Percentiles rank a stretch among this genome's conserved stretches.
Evolutionary conservation across 2,329 filamentous ascomycete species (phyloP).

Genomic region (Gyromitra esculenta): DNA sequence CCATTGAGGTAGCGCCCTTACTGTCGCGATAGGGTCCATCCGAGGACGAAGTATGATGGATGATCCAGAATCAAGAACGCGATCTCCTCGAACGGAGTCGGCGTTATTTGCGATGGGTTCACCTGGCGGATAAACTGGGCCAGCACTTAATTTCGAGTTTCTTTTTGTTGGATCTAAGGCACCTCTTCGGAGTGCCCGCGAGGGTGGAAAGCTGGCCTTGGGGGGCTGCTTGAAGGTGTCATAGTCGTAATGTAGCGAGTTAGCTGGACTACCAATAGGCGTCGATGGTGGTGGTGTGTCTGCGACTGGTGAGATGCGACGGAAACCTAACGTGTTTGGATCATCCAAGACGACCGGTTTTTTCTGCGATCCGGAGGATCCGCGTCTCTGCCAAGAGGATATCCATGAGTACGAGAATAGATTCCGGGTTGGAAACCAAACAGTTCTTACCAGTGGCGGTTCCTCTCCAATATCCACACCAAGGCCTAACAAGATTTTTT

Average conservation of each 20-base stretch:
- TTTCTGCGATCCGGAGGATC: slow-evolving; percentile 48
- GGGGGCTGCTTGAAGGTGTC: slow-evolving; percentile 53
- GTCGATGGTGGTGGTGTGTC: slow-evolving; percentile 58
- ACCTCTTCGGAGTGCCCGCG: slow-evolving; percentile 16
- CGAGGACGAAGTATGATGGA: slow-evolving; percentile 50
- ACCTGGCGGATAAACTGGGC: slow-evolving; percentile 36
- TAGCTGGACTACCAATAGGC: slow-evolving; percentile 50
- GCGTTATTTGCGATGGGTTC: slow-evolving; percentile 16
- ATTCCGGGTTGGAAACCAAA: slow-evolving; percentile 48
- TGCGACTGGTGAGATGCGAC: slow-evolving; percentile 61
- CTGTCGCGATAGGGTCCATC: slow-evolving; percentile 59
- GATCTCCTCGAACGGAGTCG: slow-evolving; percentile 14
- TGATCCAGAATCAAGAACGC: slow-evolving; percentile 22
- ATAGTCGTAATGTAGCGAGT: slow-evolving; percentile 58
- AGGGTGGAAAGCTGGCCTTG: slow-evolving; percentile 23
- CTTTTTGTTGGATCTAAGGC: slow-evolving; percentile 21
- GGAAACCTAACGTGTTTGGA: slow-evolving; percentile 59
- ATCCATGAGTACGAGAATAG: slow-evolving; percentile 51
- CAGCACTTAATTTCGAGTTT: slow-evolving; percentile 40
- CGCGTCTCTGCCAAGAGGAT: slow-evolving; percentile 54
- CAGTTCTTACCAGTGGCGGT: slow-evolving; percentile 58
- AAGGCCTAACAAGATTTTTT: slow-evolving; percentile 82
- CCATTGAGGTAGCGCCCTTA: slow-evolving; percentile 58
- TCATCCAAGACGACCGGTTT: slow-evolving; percentile 48
- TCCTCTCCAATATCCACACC: slow-evolving; percentile 66